phyloP scores from a whole-genome alignment of 805 yeast species.

The Yarrowia keelungensis region DNA sequence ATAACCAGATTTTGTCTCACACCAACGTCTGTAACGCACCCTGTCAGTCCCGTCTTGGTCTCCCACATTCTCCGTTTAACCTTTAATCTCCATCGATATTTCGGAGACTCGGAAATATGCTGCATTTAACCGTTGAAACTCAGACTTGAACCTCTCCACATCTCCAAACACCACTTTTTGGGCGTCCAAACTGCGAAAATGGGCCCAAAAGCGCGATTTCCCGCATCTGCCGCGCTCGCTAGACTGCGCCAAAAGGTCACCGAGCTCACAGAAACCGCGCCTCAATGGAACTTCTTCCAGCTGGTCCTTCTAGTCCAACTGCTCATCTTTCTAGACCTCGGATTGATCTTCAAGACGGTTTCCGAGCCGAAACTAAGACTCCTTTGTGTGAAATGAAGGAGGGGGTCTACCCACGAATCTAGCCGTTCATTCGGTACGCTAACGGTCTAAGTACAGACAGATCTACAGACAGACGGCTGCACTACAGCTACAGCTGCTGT shows the following conservation, averaged over 20 bases:
- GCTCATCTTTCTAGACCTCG: constrained; percentile 13
- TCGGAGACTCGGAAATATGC: constrained; percentile 17
- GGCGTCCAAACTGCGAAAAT: neutral
- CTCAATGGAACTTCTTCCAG: constrained; percentile 19
- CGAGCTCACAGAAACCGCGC: neutral
- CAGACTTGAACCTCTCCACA: neutral
- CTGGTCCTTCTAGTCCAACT: constrained; percentile 11
- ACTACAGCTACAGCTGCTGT: too few relatives aligned
- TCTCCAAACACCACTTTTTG: neutral
- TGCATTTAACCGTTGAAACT: constrained; percentile 26
- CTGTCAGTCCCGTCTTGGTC: too few relatives aligned
- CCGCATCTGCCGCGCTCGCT: neutral
- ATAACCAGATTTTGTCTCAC: too few relatives aligned
- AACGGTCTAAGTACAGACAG: too few relatives aligned
- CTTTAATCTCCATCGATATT: neutral
- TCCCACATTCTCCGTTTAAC: neutral
- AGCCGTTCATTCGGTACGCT: too few relatives aligned
- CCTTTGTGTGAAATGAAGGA: neutral
- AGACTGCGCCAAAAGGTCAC: neutral
- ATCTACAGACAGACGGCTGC: too few relatives aligned
- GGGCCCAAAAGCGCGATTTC: constrained; percentile 9
- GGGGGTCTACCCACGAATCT: too few relatives aligned
- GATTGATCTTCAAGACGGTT: neutral
- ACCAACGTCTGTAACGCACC: too few relatives aligned
- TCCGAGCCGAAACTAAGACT: constrained; percentile 1